Conservation (phyloP, 306 rosid species). For the Cercis canadensis region DNA sequence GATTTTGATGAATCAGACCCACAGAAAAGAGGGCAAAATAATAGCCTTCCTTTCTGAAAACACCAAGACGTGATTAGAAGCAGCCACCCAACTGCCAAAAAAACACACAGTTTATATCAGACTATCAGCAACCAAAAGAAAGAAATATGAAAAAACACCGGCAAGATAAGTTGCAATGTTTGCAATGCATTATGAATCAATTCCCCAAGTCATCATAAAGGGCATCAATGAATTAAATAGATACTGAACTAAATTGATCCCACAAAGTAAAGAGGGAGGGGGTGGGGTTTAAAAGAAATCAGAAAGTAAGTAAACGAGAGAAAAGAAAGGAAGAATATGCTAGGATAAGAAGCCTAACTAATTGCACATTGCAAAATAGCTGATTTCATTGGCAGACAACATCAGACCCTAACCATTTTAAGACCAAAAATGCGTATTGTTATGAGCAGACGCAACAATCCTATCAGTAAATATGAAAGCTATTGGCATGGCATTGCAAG, state of each 20-base stretch:
- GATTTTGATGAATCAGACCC: constrained; percentile 35
- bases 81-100: constrained; percentile 83
- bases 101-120: constrained; percentile 23
- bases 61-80: constrained; percentile 47
- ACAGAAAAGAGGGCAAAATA: constrained; percentile 4
- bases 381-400: neutral
- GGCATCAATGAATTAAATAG: constrained; percentile 2
- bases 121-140: neutral
- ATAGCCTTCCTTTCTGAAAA: constrained; percentile 32
- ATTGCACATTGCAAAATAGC: neutral
- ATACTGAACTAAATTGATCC: neutral
- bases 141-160: neutral
- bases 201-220: constrained; percentile 4
- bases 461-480: constrained; percentile 9
- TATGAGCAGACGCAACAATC: neutral
- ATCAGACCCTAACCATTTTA: constrained; percentile 18
- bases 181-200: neutral
- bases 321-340: constrained; percentile 4
- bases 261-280: too few relatives aligned
- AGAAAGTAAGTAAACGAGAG: neutral
- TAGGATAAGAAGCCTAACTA: constrained; percentile 7
- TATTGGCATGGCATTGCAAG: constrained; percentile 7
- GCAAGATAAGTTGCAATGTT: neutral
- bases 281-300: too few relatives aligned
- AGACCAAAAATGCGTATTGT: neutral